Evolutionary conservation across 2,329 filamentous ascomycete species (phyloP), one percentile per base, ranked within the genome.

Genomic region (Alternaria gansuensis): DNA sequence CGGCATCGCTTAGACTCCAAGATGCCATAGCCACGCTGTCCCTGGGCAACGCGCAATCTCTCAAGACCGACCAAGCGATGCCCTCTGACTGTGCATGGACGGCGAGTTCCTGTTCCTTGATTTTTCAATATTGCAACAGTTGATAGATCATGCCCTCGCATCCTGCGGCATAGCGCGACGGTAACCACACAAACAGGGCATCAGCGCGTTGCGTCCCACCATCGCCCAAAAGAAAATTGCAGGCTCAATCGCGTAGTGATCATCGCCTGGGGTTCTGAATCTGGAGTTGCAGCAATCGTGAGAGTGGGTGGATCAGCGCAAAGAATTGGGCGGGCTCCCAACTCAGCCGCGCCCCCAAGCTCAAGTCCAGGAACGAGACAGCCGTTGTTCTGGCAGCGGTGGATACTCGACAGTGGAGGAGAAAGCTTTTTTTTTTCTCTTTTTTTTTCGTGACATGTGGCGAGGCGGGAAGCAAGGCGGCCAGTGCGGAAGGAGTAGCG

Each of bases 161-260:
- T 36, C 33, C 17, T 28, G 44, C 44, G 34, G 26, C 40, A 6
- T 49, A 10, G 41, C 36, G 43, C 36, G 23, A 11, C 51, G 17
- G 45, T 34, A 49, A 34, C 28, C 28, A 43, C 13, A 39, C 26
- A 44, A 44, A 41, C 49, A 57, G 44, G 59, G 43, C 51, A 34
- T 45, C 40, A 51, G 48, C 41, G 40, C 36, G 31, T 26, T 51
- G 46, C 64, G 36, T 54, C 58, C 40, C 45, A 51, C 61, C 53
- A 60, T 59, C 63, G 60, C 43, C 57, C 17, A 61, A 62, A 59
- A 52, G 48, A 54, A 48, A 60, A 14, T 31, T 31, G 24, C 41
- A 28, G 2, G 14, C 58, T 56, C 26, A 55, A 66, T 64, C 29
- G 51, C 59, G 66, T 58, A 68, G 54, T 51, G 70, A 72, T 71